Evolutionary conservation across 2,329 filamentous ascomycete species (phyloP).

Genomic region (Ascochyta viciae-villosae): DNA sequence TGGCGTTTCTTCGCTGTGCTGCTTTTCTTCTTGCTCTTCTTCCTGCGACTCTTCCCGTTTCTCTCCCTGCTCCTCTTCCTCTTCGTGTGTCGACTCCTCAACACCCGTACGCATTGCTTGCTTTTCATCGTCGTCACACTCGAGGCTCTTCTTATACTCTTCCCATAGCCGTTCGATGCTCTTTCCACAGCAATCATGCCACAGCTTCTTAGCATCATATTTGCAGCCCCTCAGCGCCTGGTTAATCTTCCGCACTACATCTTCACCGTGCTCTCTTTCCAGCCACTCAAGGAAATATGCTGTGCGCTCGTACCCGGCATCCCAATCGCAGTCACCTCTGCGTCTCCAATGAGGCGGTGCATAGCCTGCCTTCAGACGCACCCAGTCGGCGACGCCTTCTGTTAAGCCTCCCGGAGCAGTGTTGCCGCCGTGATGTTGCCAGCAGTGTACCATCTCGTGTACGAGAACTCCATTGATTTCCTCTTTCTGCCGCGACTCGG

Average conservation of each 20-base stretch:
- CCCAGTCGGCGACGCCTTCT: constrained; percentile 93
- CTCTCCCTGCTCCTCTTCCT: not conserved
- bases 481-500: constrained; percentile 48
- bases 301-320: constrained; percentile 87
- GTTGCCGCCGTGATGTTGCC: constrained; percentile 74
- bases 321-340: constrained; percentile 71
- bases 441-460: constrained; percentile 95
- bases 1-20: not conserved
- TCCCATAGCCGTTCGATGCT: constrained; percentile 75
- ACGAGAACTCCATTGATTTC: constrained; percentile 86
- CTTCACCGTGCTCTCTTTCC: constrained; percentile 66
- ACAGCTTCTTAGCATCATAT: constrained; percentile 72
- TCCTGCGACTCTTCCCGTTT: not conserved
- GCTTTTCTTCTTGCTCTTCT: not conserved
- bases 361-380: constrained; percentile 75
- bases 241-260: constrained; percentile 65
- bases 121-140: constrained; percentile 23
- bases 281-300: constrained; percentile 91
- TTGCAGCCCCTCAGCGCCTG: constrained; percentile 67
- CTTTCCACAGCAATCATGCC: constrained; percentile 71
- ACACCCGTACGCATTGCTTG: not conserved
- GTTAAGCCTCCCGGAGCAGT: constrained; percentile 73
- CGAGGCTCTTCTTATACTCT: constrained; percentile 68
- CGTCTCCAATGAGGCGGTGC: constrained; percentile 84
- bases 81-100: not conserved